phyloP scores from a whole-genome alignment of 257 asterid species.

The Prunella vulgaris region DNA sequence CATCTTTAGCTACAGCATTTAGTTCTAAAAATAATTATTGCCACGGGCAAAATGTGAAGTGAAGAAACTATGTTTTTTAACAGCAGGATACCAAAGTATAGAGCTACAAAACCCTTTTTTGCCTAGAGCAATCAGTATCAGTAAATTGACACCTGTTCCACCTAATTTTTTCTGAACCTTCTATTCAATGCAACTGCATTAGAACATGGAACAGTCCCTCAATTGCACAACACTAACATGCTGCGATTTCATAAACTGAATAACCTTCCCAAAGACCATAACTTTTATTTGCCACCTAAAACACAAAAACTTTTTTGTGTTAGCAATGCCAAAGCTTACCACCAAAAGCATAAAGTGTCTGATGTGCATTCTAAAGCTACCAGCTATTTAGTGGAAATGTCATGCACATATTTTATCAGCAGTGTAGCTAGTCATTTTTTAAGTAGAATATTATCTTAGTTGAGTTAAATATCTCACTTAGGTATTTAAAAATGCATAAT shows the following conservation, averaged over 20 bases:
- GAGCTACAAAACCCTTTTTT: neutral
- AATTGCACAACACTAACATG: neutral
- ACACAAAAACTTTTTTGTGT: too few species aligned
- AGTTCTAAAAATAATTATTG: slow-evolving; percentile 12
- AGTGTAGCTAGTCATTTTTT: too few species aligned
- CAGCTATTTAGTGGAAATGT: too few species aligned
- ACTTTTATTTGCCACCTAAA: neutral
- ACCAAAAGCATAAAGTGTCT: too few species aligned
- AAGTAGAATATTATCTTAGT: too few species aligned
- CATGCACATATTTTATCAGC: too few species aligned
- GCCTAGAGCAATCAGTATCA: neutral
- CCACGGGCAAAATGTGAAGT: neutral
- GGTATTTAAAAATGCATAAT: too few species aligned
- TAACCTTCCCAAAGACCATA: neutral
- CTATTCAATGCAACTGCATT: slow-evolving; percentile 4
- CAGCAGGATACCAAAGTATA: slow-evolving; percentile 7
- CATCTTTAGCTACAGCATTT: neutral
- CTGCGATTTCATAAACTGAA: neutral
- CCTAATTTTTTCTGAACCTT: neutral
- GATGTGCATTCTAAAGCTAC: too few species aligned
- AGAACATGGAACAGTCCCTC: neutral
- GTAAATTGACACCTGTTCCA: neutral
- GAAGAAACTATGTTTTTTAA: slow-evolving; percentile 1
- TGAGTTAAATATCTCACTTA: too few species aligned
- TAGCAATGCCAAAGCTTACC: too few species aligned